These are phyloP conservation scores for Calycina herbarum DNA, from an alignment of 2,329 filamentous ascomycete species.

Conservation along the genomic window DNA sequence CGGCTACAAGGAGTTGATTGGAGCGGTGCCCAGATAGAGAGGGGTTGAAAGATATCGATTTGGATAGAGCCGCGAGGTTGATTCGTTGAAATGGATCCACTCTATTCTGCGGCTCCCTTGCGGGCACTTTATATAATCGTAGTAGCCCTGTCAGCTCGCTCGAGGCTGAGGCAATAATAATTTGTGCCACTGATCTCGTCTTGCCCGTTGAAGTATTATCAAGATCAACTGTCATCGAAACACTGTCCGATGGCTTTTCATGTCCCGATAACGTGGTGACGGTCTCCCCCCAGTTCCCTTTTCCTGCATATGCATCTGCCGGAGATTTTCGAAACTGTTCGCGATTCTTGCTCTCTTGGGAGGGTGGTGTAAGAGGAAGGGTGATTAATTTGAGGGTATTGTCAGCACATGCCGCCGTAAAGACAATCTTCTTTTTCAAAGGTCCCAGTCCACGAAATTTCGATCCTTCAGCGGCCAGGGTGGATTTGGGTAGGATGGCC, in stretches of 20 bases:
- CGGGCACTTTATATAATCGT: constrained; percentile 57
- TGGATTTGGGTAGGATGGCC: constrained; percentile 54
- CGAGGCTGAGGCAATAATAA: constrained; percentile 61
- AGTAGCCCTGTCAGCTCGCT: constrained; percentile 59
- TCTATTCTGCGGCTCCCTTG: constrained; percentile 38
- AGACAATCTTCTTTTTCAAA: constrained; percentile 59
- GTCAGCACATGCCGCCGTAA: constrained; percentile 59
- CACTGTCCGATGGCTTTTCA: constrained; percentile 51
- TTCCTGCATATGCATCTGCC: constrained; percentile 55
- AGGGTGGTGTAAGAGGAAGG: constrained; percentile 61
- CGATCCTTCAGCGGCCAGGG: constrained; percentile 50
- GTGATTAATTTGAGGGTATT: constrained; percentile 58
- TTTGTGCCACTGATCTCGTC: constrained; percentile 40
- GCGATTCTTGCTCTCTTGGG: constrained; percentile 57
- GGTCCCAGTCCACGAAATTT: constrained; percentile 47
- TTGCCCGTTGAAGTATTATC: constrained; percentile 36
- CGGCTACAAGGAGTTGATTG: constrained; percentile 58
- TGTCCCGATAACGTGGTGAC: constrained; percentile 56
- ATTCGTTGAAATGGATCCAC: constrained; percentile 60
- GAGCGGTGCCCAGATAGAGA: constrained; percentile 43
- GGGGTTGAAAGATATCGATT: constrained; percentile 61
- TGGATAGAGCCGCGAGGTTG: constrained; percentile 55
- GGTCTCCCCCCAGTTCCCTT: constrained; percentile 63
- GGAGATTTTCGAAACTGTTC: constrained; percentile 52
- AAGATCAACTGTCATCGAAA: constrained; percentile 52